These are phyloP conservation scores for Adiantum capillusveneris DNA, from an alignment of 75 land plant genomes.

Conservation along the genomic window DNA sequence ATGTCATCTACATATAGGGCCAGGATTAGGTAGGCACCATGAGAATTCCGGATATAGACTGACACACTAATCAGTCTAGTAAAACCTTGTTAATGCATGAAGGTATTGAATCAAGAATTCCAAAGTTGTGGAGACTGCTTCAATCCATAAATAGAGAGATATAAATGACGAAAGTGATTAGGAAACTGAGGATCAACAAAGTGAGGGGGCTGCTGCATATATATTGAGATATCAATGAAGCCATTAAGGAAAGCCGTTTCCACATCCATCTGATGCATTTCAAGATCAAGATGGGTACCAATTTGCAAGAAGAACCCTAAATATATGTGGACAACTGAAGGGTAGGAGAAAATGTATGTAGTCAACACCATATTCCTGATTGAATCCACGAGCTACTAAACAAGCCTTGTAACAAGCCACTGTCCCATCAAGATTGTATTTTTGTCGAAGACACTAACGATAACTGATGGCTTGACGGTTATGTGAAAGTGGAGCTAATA, in stretches of 20 bases:
- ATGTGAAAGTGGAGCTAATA: no score
- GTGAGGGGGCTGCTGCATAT: conserved; percentile 3
- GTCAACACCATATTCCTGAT: conserved; percentile 1
- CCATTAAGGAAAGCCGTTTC: no score
- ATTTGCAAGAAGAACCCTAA: neutral
- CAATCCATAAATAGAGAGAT: neutral
- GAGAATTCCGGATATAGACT: neutral
- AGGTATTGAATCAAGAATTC: conserved; percentile 2
- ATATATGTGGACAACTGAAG: neutral
- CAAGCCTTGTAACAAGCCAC: neutral
- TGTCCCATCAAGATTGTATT: neutral
- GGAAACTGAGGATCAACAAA: conserved; percentile 5
- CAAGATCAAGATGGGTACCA: neutral
- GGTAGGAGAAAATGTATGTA: no score
- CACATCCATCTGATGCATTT: neutral
- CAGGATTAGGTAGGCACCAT: neutral
- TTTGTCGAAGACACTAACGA: neutral
- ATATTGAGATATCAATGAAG: neutral
- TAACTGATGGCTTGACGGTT: neutral
- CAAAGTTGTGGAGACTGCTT: conserved; percentile 10
- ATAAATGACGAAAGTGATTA: neutral
- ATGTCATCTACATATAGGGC: neutral
- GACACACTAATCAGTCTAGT: neutral
- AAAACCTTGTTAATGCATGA: neutral
- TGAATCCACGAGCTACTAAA: neutral